Conservation (phyloP, 2,329 filamentous ascomycete genomes). For the Dendrostoma leiphaemia region DNA sequence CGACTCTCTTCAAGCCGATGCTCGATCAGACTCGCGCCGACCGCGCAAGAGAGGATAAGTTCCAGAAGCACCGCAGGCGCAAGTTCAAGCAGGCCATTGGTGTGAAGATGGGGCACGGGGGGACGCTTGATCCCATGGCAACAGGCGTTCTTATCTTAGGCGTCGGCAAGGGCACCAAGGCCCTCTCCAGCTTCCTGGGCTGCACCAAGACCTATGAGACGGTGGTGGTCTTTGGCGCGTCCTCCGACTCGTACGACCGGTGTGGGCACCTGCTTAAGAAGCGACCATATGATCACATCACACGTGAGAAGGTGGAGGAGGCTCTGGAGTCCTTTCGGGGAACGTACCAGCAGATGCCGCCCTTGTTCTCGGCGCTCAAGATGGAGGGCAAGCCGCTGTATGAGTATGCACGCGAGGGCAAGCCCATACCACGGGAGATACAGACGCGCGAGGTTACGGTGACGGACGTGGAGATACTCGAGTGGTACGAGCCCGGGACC, state of each 20-base stretch:
- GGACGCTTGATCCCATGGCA: slow-evolving; percentile 90
- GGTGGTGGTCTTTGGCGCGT: slow-evolving; percentile 83
- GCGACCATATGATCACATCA: slow-evolving; percentile 77
- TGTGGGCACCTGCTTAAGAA: slow-evolving; percentile 79
- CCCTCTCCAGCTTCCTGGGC: slow-evolving; percentile 71
- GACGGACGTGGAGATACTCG: slow-evolving; percentile 71
- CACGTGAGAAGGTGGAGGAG: slow-evolving; percentile 72
- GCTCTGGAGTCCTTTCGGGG: slow-evolving; percentile 75
- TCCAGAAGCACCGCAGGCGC: slow-evolving; percentile 58
- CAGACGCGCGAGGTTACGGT: slow-evolving; percentile 78
- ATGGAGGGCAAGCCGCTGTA: slow-evolving; percentile 94
- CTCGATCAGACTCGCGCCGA: slow-evolving; percentile 61
- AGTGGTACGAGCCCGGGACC: slow-evolving; percentile 80
- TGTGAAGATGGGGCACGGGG: slow-evolving; percentile 94
- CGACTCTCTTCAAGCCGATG: slow-evolving; percentile 74
- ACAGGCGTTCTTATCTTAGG: slow-evolving; percentile 91
- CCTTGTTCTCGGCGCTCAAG: slow-evolving; percentile 88
- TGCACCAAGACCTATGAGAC: slow-evolving; percentile 96
- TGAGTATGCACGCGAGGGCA: slow-evolving; percentile 91
- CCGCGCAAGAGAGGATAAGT: slow-evolving; percentile 54
- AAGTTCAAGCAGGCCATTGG: slow-evolving; percentile 59
- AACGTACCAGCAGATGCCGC: slow-evolving; percentile 84
- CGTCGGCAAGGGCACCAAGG: slow-evolving; percentile 84
- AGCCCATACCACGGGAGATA: slow-evolving; percentile 81
- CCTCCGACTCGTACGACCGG: slow-evolving; percentile 89